phyloP scores from a whole-genome alignment of 164 flowering plant genomes.

The Malania oleifera region DNA sequence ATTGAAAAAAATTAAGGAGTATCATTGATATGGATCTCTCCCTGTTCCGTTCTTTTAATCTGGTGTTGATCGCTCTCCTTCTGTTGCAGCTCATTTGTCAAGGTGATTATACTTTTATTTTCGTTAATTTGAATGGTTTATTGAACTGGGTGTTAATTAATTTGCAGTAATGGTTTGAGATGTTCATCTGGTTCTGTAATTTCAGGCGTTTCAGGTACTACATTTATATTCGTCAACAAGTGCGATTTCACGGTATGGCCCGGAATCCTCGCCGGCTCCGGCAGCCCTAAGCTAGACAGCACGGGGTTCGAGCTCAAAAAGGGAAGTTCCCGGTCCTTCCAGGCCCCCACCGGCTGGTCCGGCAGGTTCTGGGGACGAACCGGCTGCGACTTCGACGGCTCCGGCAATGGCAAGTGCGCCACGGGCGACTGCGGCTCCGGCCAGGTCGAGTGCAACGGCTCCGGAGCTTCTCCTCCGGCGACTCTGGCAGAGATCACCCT shows the following conservation, averaged over 20 bases:
- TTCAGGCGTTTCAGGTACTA: background rate
- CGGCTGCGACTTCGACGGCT: conserved; percentile 2
- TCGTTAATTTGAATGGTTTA: too few relatives aligned
- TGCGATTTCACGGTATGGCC: conserved; percentile 1
- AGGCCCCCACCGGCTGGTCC: conserved; percentile 4
- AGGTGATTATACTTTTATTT: too few relatives aligned
- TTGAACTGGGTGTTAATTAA: too few relatives aligned
- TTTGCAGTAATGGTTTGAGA: too few relatives aligned
- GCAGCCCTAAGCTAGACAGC: background rate
- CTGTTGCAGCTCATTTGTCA: too few relatives aligned
- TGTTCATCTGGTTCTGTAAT: too few relatives aligned
- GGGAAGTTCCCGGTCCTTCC: background rate
- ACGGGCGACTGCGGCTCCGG: conserved; percentile 3
- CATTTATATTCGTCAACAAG: conserved; percentile 1
- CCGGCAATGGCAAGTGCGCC: background rate
- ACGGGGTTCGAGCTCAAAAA: conserved; percentile 2
- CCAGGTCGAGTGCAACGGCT: background rate
- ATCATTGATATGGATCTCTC: too few relatives aligned
- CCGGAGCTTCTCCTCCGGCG: background rate
- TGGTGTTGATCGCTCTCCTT: too few relatives aligned
- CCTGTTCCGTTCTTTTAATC: too few relatives aligned
- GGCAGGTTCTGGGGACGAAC: conserved; percentile 1
- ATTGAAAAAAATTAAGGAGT: too few relatives aligned
- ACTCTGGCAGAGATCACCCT: background rate
- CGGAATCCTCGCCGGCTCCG: background rate